Evolutionary conservation across 208 protist genomes (phyloP).

Genomic region (Lotmaria passim): DNA sequence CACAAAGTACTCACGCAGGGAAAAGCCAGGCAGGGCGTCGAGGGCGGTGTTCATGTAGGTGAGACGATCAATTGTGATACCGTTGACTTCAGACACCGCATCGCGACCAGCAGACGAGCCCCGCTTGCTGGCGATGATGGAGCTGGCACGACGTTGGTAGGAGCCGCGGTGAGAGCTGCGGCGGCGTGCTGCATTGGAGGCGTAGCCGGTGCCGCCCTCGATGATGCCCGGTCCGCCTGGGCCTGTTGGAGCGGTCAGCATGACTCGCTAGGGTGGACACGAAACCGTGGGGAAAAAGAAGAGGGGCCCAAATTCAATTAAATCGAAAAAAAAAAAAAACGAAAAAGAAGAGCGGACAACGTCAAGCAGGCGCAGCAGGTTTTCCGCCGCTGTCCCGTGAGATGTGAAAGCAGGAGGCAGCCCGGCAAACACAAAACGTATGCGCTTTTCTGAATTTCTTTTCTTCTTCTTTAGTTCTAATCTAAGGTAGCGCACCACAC

Average conservation of each 20-base stretch:
- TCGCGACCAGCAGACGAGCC: neutral
- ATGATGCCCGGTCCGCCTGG: conserved; percentile 4
- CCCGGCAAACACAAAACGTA: no score
- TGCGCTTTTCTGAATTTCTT: no score
- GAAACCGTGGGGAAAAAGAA: no score
- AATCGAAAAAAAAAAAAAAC: neutral
- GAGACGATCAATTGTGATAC: conserved; percentile 67
- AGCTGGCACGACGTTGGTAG: conserved; percentile 15
- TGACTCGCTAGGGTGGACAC: neutral
- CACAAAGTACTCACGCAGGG: conserved; percentile 71
- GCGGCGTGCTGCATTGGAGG: conserved; percentile 10
- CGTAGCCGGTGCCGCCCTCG: neutral
- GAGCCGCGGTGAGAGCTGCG: conserved; percentile 14
- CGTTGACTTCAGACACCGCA: conserved; percentile 18
- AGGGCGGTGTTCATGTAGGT: conserved; percentile 87
- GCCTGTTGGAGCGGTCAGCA: conserved; percentile 6
- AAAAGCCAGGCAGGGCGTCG: conserved; percentile 60
- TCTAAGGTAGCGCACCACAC: no score
- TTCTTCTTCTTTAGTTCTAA: no score
- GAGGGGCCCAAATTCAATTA: no score
- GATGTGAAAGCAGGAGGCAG: no score
- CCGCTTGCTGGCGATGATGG: neutral
- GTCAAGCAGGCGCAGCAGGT: no score
- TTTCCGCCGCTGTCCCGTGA: no score
- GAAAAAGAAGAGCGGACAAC: neutral